Evolutionary conservation across 2,329 filamentous ascomycete genomes (phyloP), one percentile per base, ranked within the genome.

Genomic region (Diaporthe caulivora): DNA sequence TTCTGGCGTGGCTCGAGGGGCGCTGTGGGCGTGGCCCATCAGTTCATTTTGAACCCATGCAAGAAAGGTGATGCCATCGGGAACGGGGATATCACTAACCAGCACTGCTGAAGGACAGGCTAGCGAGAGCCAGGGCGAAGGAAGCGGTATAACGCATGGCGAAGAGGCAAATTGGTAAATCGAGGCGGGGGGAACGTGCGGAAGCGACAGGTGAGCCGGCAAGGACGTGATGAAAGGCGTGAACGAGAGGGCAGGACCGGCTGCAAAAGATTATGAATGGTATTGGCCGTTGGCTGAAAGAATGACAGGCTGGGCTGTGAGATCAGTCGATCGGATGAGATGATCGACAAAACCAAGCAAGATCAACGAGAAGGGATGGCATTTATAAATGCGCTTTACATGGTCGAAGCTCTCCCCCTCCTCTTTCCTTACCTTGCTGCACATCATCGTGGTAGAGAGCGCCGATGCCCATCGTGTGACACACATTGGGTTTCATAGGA

Each of bases 1-100:
- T 77, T 79, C 31, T 82, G 81, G 64, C 82, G 80, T 15, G 72
- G n/a, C n/a, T 58, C 54, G n/a, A 79, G 55, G 34, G 70, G 62
- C 9, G 71, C 70, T 75, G 21, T 57, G 24, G n/a, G 6, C 6
- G 1, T 9, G 24, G 24, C 1, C 17, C 47, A 54, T 72, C 55
- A 72, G 71, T 53, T 15, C 40, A 8, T 15, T 26, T 29, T 17
- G 10, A 11, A 15, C 13, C 29, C n/a, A 3, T 1, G 31, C 13
- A 44, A n/a, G 6, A 10, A 34, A 11, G 7, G 13, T n/a, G 44
- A 24, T 42, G 4, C 7, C 47, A 40, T 62, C 24, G 5, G 15
- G 29, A 4, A 47, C 9, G 17, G 3, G n/a, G 13, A 18, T 11
- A 6, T n/a, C 7, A 71, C 72, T 67, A 1, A 73, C 72, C 58